Base-by-base conservation (phyloP, 192 early-diverging fungal genomes). In the Entomortierella lignicola region DNA sequence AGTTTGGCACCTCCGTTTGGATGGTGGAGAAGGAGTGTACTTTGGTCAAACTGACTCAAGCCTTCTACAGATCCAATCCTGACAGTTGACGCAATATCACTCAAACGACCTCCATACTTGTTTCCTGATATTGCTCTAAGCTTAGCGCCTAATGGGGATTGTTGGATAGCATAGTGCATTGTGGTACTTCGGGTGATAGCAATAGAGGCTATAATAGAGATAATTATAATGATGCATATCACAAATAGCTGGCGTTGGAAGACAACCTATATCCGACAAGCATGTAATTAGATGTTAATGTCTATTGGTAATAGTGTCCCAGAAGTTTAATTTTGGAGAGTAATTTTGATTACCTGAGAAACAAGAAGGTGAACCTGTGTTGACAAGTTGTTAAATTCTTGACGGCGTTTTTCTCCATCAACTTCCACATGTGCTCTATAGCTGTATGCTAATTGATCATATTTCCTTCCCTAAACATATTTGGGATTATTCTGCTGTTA, bases 191-290 rank as follows among this genome's bases (percentile, higher is more conserved):
- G 62, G 10, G 84, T 85, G 2, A 85, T 56, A 4, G 82, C 75
- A 30, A 82, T 66, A 52, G 72, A 83, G 7, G 80, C 72, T 30
- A 85, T 72, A 8, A 81, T 54, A n/a, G 57, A 55, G 21, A 85
- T 55, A 26, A 85, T 39, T 0, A 77, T 54, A 29, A 85, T 70
- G 17, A 75, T 63, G 12, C 80, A 77, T 8, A 74, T 55, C 13
- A 85, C 54, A 15, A 85, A 73, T 0, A 87, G 50, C 27, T 85
- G 77, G 27, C 77, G 69, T 25, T 87, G 84, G 61, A 87, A 87
- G 0, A 85, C 34, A 34, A 84, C 39, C 82, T 85, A 54, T 15
- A 29, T 32, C 13, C 1, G 21, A 37, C 44, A 10, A 63, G 13
- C 7, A 55, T 13, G 53, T 0, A 21, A 34, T 15, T 32, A 23